phyloP scores from a whole-genome alignment of 495 filamentous ascomycete genomes.

The Penicillium mononematosum region DNA sequence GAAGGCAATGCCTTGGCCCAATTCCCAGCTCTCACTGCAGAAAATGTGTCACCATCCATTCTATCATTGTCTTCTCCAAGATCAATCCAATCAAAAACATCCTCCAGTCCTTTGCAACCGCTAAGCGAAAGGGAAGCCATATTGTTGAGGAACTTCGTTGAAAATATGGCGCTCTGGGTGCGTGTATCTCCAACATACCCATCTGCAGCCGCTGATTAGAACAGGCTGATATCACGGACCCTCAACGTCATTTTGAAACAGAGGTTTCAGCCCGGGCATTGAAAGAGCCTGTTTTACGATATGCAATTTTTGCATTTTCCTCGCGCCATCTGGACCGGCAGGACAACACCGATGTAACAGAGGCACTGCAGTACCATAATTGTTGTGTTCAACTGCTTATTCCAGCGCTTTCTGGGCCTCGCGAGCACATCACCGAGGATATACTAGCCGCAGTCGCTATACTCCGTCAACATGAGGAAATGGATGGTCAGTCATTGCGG shows the following conservation, averaged over 20 bases:
- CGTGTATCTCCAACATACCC: not conserved
- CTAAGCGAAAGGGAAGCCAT: constrained; percentile 27
- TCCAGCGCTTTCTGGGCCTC: constrained; percentile 24
- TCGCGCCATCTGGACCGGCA: constrained; percentile 30
- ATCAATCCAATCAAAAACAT: constrained; percentile 1
- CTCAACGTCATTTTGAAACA: constrained; percentile 31
- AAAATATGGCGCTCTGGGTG: constrained; percentile 38
- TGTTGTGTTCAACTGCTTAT: constrained; percentile 30
- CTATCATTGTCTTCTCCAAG: constrained; percentile 8
- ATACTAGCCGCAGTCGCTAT: constrained; percentile 33
- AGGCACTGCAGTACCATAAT: constrained; percentile 33
- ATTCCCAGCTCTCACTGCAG: not conserved
- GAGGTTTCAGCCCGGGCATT: constrained; percentile 28
- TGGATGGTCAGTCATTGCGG: constrained; percentile 23
- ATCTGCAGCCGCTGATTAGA: not conserved
- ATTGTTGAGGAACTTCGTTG: constrained; percentile 31
- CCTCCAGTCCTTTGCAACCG: constrained; percentile 3
- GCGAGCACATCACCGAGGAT: constrained; percentile 25
- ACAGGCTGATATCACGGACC: constrained; percentile 35
- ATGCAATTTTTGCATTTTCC: constrained; percentile 33
- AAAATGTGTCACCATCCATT: constrained; percentile 8
- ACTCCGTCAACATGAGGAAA: constrained; percentile 34
- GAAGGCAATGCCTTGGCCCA: not conserved
- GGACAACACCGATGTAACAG: constrained; percentile 14
- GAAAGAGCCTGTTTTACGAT: constrained; percentile 27